Evolutionary conservation across 768 basidiomycete species (phyloP).

Genomic region (Kwoniella mangroviensis): DNA sequence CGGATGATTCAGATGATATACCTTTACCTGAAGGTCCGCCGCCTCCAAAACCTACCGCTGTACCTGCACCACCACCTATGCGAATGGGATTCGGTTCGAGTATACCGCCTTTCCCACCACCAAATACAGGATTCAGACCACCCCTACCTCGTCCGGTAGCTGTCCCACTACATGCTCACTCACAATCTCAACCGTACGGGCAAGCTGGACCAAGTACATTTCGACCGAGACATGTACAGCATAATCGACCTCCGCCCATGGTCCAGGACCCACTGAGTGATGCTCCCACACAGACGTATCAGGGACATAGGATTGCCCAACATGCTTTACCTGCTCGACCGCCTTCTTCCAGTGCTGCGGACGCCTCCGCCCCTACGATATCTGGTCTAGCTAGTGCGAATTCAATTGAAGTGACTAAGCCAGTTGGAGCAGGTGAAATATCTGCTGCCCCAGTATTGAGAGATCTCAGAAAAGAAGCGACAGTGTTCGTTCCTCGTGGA

Average conservation of each 20-base stretch:
- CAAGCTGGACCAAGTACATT: conserved; percentile 41
- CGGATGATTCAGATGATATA: conserved; percentile 56
- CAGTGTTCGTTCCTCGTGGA: conserved; percentile 82
- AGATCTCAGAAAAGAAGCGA: conserved; percentile 93
- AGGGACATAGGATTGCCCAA: conserved; percentile 68
- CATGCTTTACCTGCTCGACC: conserved; percentile 47
- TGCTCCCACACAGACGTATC: conserved; percentile 78
- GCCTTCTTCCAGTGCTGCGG: background rate
- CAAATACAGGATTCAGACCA: conserved; percentile 10
- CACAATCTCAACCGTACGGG: background rate
- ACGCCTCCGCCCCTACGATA: background rate
- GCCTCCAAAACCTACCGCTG: conserved; percentile 39
- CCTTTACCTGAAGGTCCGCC: conserved; percentile 58
- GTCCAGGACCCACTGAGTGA: conserved; percentile 74
- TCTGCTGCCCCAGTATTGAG: conserved; percentile 84
- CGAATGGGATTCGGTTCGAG: conserved; percentile 12
- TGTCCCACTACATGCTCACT: conserved; percentile 16
- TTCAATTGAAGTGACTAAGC: conserved; percentile 52
- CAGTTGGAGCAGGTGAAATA: conserved; percentile 67
- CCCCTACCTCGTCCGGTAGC: conserved; percentile 9
- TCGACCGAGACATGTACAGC: conserved; percentile 46
- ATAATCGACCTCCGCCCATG: conserved; percentile 19
- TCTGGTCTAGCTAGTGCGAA: conserved; percentile 48
- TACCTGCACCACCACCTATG: conserved; percentile 21
- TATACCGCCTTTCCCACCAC: background rate